Evolutionary conservation across 2,329 filamentous ascomycete species (phyloP).

Genomic region (Microsporum ferrugineum): DNA sequence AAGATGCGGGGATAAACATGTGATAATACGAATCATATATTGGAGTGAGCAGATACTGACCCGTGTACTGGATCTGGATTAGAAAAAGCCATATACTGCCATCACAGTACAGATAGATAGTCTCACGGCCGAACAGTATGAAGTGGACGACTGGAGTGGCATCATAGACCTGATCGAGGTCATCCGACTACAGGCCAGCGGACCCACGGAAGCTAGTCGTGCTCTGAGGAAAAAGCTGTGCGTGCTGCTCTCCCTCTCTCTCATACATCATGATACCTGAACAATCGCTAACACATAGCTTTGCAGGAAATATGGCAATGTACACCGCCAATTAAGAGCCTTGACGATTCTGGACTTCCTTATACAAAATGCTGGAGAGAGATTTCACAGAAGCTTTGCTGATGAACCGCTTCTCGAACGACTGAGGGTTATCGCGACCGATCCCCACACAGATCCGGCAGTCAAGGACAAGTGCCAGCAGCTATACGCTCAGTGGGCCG

Average conservation of each 20-base stretch:
- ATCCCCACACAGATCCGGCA: conserved; percentile 68
- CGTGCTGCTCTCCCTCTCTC: conserved; percentile 9
- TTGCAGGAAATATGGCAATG: conserved; percentile 73
- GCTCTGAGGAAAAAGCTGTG: conserved; percentile 92
- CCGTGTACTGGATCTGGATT: neutral
- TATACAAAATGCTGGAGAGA: conserved; percentile 82
- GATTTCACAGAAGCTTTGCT: conserved; percentile 76
- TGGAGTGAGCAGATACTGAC: neutral
- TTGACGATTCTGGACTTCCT: conserved; percentile 82
- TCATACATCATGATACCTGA: neutral
- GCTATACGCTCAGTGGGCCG: conserved; percentile 77
- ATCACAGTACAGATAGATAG: conserved; percentile 87
- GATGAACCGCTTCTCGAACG: conserved; percentile 89
- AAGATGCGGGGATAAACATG: too few relatives aligned
- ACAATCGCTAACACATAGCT: conserved; percentile 6
- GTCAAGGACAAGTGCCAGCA: conserved; percentile 83
- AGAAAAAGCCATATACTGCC: conserved; percentile 80
- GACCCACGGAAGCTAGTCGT: conserved; percentile 77
- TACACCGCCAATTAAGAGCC: conserved; percentile 83
- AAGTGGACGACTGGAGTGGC: conserved; percentile 82
- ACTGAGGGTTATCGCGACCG: conserved; percentile 74
- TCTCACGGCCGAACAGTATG: conserved; percentile 77
- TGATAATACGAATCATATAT: neutral
- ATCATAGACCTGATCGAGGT: conserved; percentile 92
- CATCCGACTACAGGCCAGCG: conserved; percentile 75